Percentiles rank a stretch among this genome's conserved stretches.
Evolutionary conservation across 1,284 basidiomycete genomes (phyloP).

Genomic region (Ceratobasidium sp.): DNA sequence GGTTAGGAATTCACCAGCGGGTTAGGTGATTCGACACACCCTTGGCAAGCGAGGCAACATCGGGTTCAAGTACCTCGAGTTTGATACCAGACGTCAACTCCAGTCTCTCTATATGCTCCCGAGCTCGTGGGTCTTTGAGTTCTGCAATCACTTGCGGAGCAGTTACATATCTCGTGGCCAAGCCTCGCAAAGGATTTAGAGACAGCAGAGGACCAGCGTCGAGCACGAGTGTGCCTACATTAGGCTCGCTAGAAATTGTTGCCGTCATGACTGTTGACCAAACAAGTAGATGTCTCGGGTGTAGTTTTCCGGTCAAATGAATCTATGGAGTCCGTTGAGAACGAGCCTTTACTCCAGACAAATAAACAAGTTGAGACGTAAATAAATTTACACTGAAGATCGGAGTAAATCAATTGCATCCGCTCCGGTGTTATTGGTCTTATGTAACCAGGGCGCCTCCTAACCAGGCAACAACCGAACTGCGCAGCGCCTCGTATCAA

Average conservation of each 20-base stretch:
- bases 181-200: constrained; percentile 80
- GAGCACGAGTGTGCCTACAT: constrained; percentile 79
- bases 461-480: neutral
- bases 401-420: constrained; percentile 35
- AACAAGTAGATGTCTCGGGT: neutral
- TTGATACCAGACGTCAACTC: constrained; percentile 76
- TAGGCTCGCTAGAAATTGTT: constrained; percentile 41
- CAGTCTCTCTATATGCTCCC: constrained; percentile 83
- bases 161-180: constrained; percentile 83
- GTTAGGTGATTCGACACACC: constrained; percentile 57
- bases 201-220: constrained; percentile 92
- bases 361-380: neutral
- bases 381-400: neutral
- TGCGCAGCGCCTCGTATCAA: neutral
- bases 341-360: neutral
- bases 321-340: neutral
- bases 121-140: constrained; percentile 82
- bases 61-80: constrained; percentile 75
- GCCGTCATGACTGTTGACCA: neutral
- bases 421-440: neutral
- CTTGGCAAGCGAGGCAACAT: constrained; percentile 73
- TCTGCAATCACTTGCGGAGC: constrained; percentile 90
- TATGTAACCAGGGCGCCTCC: constrained; percentile 1
- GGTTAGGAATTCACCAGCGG: constrained; percentile 8
- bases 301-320: neutral